These are phyloP conservation scores for Funneliformis caledonium DNA, from an alignment of 371 early-diverging fungal species.

Conservation along the genomic window DNA sequence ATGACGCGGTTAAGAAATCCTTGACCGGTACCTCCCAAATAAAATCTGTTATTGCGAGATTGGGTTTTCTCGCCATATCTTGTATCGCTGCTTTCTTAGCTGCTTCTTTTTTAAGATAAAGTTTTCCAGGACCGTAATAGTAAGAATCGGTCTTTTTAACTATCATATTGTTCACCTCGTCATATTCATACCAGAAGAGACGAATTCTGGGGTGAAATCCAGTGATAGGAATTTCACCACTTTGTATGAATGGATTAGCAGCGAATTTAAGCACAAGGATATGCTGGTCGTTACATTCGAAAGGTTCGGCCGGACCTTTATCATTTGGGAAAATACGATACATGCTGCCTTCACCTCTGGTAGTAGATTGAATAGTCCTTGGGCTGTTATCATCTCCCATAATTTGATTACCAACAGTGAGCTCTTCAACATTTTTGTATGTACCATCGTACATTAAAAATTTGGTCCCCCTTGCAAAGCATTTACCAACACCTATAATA, in stretches of 20 bases:
- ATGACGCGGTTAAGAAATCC: background rate
- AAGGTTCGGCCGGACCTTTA: background rate
- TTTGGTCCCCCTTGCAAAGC: constrained; percentile 2
- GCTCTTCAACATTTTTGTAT: background rate
- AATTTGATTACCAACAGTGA: background rate
- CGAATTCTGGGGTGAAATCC: background rate
- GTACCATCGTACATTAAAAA: constrained; percentile 19
- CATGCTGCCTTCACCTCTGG: background rate
- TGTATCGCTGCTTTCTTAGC: background rate
- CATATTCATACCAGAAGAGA: background rate
- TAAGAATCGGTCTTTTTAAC: background rate
- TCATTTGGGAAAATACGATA: background rate
- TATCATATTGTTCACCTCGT: background rate
- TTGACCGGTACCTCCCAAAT: constrained; percentile 2
- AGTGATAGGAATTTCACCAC: background rate
- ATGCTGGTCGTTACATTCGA: constrained; percentile 16
- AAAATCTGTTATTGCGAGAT: background rate
- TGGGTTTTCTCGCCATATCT: background rate
- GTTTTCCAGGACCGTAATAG: background rate
- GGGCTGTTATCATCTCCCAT: background rate
- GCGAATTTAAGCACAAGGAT: background rate
- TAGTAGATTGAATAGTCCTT: background rate
- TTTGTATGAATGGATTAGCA: background rate
- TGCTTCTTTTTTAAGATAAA: background rate
- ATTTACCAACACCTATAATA: background rate